Conservation (phyloP, 768 basidiomycete species). For the Lactifluus volemus region DNA sequence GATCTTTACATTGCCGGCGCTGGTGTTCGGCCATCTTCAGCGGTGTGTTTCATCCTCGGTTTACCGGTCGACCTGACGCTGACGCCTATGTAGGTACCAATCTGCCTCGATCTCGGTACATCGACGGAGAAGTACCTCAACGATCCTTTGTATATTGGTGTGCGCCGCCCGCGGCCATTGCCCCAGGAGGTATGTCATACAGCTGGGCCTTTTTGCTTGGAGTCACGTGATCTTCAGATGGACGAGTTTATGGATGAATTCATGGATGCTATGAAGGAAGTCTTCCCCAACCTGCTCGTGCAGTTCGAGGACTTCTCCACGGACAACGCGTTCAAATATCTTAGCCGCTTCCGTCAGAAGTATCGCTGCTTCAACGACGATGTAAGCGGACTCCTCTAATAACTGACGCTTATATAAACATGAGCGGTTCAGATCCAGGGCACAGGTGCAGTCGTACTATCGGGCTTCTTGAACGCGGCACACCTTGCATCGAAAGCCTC, state of each 20-base stretch:
- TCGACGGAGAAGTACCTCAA: constrained; percentile 72
- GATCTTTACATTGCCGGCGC: constrained; percentile 8
- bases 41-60: constrained; percentile 32
- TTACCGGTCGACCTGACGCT: neutral
- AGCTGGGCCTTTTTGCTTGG: constrained; percentile 25
- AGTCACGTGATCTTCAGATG: constrained; percentile 49
- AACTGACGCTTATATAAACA: neutral
- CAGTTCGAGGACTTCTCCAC: constrained; percentile 95
- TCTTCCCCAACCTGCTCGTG: constrained; percentile 75
- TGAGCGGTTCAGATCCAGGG: constrained; percentile 25
- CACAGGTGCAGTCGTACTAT: constrained; percentile 86
- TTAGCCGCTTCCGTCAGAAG: constrained; percentile 61
- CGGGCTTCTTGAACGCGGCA: constrained; percentile 87
- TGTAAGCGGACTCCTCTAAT: constrained; percentile 43
- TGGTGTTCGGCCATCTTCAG: constrained; percentile 68
- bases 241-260: constrained; percentile 89
- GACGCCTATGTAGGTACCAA: constrained; percentile 35
- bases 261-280: constrained; percentile 68
- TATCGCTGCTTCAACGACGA: constrained; percentile 84
- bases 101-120: constrained; percentile 83
- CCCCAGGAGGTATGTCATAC: constrained; percentile 23
- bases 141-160: constrained; percentile 86
- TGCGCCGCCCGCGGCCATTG: constrained; percentile 35
- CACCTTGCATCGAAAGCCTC: constrained; percentile 62
- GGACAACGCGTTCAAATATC: constrained; percentile 83